phyloP scores from a whole-genome alignment of 148 eudicot genomes.

The Limonium bicolor region DNA sequence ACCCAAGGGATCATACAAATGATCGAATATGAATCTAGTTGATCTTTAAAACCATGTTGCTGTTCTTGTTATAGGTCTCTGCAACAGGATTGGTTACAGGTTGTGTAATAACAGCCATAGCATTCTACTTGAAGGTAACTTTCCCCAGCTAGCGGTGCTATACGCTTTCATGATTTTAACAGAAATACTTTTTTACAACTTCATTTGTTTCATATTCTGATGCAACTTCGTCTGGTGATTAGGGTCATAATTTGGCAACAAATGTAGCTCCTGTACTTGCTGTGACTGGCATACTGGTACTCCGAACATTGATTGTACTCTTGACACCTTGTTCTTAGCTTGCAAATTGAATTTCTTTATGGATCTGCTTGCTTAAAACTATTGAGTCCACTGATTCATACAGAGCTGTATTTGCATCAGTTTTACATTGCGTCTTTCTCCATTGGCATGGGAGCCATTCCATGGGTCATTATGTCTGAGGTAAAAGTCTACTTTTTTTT shows the following conservation, averaged over 20 bases:
- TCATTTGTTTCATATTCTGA: not conserved
- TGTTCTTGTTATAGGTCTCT: constrained; percentile 40
- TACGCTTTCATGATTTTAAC: too few relatives aligned
- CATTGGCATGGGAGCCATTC: constrained; percentile 79
- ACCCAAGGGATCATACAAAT: not conserved
- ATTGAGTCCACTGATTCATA: too few relatives aligned
- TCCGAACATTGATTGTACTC: too few relatives aligned
- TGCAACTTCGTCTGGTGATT: not conserved
- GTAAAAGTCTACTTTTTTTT: constrained; percentile 16
- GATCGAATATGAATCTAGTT: not conserved
- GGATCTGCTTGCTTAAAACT: too few relatives aligned
- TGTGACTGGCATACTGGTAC: constrained; percentile 75
- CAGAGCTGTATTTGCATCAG: constrained; percentile 40
- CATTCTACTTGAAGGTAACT: constrained; percentile 68
- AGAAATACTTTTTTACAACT: not conserved
- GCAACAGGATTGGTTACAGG: constrained; percentile 59
- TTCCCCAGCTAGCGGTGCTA: not conserved
- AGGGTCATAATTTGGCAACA: constrained; percentile 37
- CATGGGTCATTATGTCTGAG: constrained; percentile 97
- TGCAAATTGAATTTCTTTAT: too few relatives aligned
- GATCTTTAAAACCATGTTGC: not conserved
- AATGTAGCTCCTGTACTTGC: constrained; percentile 53
- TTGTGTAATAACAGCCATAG: constrained; percentile 37
- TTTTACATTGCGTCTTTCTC: constrained; percentile 57
- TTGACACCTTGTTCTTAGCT: too few relatives aligned